Evolutionary conservation across 2,329 filamentous ascomycete species (phyloP).

Genomic region (Cordyceps fumosorosea): DNA sequence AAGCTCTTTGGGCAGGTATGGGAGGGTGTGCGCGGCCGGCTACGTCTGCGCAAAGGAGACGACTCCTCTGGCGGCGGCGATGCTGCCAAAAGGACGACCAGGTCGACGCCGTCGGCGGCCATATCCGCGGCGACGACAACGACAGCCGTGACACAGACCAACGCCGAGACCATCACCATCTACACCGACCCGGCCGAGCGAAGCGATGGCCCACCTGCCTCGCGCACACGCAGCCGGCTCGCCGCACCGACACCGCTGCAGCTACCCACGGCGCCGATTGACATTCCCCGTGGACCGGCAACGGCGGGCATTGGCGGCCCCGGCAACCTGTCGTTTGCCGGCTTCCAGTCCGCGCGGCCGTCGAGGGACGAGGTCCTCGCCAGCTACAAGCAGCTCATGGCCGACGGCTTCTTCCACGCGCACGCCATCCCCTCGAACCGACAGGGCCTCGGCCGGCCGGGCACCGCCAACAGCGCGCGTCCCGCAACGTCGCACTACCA

Average conservation of each 20-base stretch:
- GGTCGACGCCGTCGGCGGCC: not conserved
- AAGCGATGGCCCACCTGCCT: not conserved
- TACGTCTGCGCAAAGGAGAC: slow-evolving; percentile 20
- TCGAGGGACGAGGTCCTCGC: slow-evolving; percentile 46
- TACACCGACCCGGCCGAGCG: not conserved
- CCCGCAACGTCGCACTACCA: not conserved
- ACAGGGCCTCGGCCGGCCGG: slow-evolving; percentile 27
- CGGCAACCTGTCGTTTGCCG: not conserved
- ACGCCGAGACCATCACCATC: not conserved
- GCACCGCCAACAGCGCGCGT: no score
- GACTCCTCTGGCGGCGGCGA: not conserved
- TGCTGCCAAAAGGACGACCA: slow-evolving; percentile 18
- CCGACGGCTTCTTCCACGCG: slow-evolving; percentile 51
- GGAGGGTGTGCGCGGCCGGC: slow-evolving; percentile 30
- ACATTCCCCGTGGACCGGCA: not conserved
- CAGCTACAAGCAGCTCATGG: slow-evolving; percentile 50
- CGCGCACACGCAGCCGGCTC: slow-evolving; percentile 10
- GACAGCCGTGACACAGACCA: slow-evolving; percentile 2
- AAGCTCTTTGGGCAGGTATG: slow-evolving; percentile 31
- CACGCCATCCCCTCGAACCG: slow-evolving; percentile 53
- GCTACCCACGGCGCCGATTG: not conserved
- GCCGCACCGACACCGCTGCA: slow-evolving; percentile 8
- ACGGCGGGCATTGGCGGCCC: not conserved
- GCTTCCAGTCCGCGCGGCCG: slow-evolving; percentile 22
- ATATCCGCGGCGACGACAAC: slow-evolving; percentile 7